A percentile compares a stretch with the other conserved stretches of the same genome.
phyloP scores from a whole-genome alignment of 208 protist genomes.

The Trypanosoma theileri region DNA sequence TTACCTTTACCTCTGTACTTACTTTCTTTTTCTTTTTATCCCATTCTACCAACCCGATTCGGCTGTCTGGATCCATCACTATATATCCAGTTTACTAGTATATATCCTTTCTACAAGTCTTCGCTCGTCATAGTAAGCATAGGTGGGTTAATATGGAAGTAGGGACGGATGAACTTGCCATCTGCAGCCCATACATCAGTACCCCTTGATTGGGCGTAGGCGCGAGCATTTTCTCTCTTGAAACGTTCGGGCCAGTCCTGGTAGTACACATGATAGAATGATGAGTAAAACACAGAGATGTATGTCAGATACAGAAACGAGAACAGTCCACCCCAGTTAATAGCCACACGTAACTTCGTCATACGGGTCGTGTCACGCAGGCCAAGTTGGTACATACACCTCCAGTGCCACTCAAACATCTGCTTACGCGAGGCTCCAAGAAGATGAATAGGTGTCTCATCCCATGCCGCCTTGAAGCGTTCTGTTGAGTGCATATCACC shows the following conservation, averaged over 20 bases:
- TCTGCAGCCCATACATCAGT: constrained; percentile 82
- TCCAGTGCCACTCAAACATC: constrained; percentile 80
- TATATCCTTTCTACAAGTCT: constrained; percentile 44
- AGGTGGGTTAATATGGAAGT: constrained; percentile 89
- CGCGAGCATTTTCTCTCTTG: constrained; percentile 75
- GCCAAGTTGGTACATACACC: constrained; percentile 76
- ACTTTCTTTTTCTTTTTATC: background rate
- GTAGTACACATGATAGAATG: constrained; percentile 75
- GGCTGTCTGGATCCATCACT: constrained; percentile 11
- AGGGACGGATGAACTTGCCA: constrained; percentile 85
- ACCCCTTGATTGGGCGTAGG: constrained; percentile 71
- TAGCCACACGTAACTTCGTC: constrained; percentile 70
- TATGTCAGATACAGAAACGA: constrained; percentile 75
- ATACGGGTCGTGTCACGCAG: constrained; percentile 64
- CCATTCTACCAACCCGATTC: background rate
- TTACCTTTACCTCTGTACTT: background rate
- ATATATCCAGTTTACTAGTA: background rate
- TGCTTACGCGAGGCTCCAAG: constrained; percentile 64
- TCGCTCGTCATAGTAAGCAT: constrained; percentile 87
- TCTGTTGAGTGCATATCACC: constrained; percentile 81
- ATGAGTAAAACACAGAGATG: constrained; percentile 69
- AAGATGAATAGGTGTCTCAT: constrained; percentile 78
- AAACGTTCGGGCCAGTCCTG: constrained; percentile 80
- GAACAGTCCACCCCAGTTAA: constrained; percentile 67
- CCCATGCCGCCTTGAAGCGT: constrained; percentile 84